These are phyloP conservation scores for Stramenopiles sp. DNA, from an alignment of 352 stramenopile genomes.

Conservation along the genomic window DNA sequence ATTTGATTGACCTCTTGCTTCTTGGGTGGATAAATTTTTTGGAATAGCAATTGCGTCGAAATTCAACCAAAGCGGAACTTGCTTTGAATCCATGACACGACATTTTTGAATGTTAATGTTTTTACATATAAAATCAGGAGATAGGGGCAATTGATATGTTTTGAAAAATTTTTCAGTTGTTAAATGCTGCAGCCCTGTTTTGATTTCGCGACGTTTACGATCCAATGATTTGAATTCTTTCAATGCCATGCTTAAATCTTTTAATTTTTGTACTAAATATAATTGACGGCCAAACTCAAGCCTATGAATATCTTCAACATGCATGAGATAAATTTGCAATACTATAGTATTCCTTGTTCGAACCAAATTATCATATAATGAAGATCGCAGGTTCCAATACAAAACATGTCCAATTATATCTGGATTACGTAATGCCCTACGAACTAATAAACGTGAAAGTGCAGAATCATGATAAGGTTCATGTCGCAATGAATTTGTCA, in stretches of 20 bases:
- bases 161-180: neutral
- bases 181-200: neutral
- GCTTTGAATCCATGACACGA: slow-evolving; percentile 77
- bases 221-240: neutral
- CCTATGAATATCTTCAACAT: neutral
- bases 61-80: slow-evolving; percentile 60
- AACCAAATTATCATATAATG: slow-evolving; percentile 5
- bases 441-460: slow-evolving; percentile 31
- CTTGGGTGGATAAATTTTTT: neutral
- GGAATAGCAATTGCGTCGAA: slow-evolving; percentile 22
- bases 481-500: slow-evolving; percentile 82
- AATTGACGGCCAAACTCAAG: neutral
- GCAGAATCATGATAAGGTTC: slow-evolving; percentile 39
- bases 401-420: slow-evolving; percentile 27
- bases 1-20: neutral
- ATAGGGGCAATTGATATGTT: neutral
- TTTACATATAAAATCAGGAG: neutral
- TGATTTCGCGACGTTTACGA: neutral
- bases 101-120: slow-evolving; percentile 48
- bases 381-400: slow-evolving; percentile 34
- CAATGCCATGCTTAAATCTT: neutral
- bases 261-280: neutral
- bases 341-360: neutral
- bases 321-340: slow-evolving; percentile 2
- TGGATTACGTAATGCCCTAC: slow-evolving; percentile 24